Percentiles rank a stretch among this genome's conserved stretches.
Evolutionary conservation across 1,139 yeast genomes (phyloP).

Genomic region (Diutina sp.): DNA sequence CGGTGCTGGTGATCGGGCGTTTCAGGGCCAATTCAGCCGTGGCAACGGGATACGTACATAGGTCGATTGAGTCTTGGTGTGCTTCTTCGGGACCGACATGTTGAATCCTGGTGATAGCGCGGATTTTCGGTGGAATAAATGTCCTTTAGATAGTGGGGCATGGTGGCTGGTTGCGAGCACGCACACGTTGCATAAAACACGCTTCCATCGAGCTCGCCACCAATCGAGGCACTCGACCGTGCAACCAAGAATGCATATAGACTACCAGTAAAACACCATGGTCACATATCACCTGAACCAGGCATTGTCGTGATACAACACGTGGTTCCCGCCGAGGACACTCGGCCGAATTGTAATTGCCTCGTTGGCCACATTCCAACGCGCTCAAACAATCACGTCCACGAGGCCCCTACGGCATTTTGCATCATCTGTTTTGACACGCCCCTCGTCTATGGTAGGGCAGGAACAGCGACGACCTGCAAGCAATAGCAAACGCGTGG

Average conservation of each 20-base stretch:
- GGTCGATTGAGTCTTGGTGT: conserved; percentile 61
- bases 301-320: too few relatives aligned
- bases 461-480: not conserved
- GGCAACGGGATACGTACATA: conserved; percentile 28
- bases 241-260: too few relatives aligned
- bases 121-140: not conserved
- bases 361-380: not conserved
- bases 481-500: not conserved
- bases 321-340: too few relatives aligned
- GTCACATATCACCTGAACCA: too few relatives aligned
- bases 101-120: not conserved
- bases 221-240: too few relatives aligned
- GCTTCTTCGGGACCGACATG: conserved; percentile 32
- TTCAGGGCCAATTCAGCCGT: not conserved
- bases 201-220: not conserved
- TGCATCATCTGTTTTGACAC: not conserved
- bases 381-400: not conserved
- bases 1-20: not conserved
- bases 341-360: too few relatives aligned
- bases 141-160: not conserved
- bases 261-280: too few relatives aligned
- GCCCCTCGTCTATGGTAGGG: not conserved
- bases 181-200: not conserved
- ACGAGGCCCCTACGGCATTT: not conserved
- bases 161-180: not conserved